Conservation (phyloP, 2,329 filamentous ascomycete genomes). For the Alternaria alternata region DNA sequence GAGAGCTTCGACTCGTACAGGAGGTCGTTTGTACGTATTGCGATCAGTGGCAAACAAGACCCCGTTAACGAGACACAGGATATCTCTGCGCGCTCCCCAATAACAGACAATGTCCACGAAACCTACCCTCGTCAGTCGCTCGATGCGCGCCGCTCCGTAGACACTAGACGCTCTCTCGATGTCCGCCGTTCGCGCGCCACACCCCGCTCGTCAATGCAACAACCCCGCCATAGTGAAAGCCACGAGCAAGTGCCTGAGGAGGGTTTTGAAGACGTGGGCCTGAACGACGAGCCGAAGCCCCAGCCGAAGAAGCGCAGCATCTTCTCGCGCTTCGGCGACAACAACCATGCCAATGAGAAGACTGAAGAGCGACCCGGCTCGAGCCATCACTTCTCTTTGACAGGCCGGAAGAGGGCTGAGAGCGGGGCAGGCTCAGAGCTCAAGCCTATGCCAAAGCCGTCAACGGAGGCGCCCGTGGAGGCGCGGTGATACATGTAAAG, state of each 20-base stretch:
- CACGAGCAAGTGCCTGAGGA: conserved; percentile 74
- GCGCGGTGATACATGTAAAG: conserved; percentile 24
- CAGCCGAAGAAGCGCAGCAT: conserved; percentile 76
- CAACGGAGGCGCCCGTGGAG: conserved; percentile 36
- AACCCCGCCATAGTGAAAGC: conserved; percentile 65
- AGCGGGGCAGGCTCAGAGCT: conserved; percentile 74
- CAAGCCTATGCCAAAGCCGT: conserved; percentile 64
- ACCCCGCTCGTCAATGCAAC: conserved; percentile 67
- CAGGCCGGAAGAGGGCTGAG: conserved; percentile 76
- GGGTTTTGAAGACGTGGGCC: conserved; percentile 86
- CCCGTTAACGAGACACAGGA: conserved; percentile 68
- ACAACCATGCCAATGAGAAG: conserved; percentile 36
- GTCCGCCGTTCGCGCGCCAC: conserved; percentile 62
- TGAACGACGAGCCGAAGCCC: conserved; percentile 77
- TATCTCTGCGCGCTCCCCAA: conserved; percentile 85
- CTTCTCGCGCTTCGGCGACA: conserved; percentile 81
- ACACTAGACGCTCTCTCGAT: conserved; percentile 68
- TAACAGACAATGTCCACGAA: conserved; percentile 65
- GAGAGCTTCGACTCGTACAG: conserved; percentile 98
- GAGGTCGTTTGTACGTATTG: conserved; percentile 81
- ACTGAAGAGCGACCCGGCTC: conserved; percentile 54
- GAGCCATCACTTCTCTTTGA: conserved; percentile 69
- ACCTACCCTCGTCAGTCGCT: conserved; percentile 61
- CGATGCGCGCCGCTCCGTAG: conserved; percentile 76
- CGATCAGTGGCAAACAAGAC: conserved; percentile 2